Evolutionary conservation across 768 basidiomycete genomes (phyloP).

Genomic region (Asterophora lycoperdoides): DNA sequence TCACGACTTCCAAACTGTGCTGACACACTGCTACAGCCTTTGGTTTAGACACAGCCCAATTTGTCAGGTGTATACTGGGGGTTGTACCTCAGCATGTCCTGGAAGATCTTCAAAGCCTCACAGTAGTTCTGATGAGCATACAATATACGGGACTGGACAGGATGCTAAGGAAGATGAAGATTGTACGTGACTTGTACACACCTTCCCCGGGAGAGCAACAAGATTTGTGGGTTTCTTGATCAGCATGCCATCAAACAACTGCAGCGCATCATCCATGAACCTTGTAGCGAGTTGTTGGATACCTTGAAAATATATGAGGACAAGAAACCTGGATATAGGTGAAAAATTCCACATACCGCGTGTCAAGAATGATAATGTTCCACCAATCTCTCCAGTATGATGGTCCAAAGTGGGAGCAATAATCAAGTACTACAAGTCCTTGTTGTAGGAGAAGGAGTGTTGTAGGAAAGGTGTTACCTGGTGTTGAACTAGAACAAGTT

Average conservation of each 20-base stretch:
- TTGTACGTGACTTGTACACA: constrained; percentile 22
- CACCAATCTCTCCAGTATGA: constrained; percentile 57
- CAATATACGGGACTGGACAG: constrained; percentile 69
- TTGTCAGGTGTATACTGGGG: constrained; percentile 83
- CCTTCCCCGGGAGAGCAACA: constrained; percentile 85
- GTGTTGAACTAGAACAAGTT: no score
- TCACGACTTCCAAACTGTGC: constrained; percentile 77
- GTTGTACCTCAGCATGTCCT: constrained; percentile 72
- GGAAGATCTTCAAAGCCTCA: constrained; percentile 81
- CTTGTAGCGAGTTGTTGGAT: constrained; percentile 79
- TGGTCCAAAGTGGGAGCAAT: no score
- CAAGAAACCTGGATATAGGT: not conserved
- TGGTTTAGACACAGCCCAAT: constrained; percentile 86
- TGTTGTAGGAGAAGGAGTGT: no score
- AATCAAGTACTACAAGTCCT: no score
- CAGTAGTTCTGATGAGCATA: constrained; percentile 75
- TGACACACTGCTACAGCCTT: constrained; percentile 90
- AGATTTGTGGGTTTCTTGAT: constrained; percentile 78
- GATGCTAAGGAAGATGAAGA: not conserved
- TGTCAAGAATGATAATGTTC: constrained; percentile 58
- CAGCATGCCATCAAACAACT: constrained; percentile 78
- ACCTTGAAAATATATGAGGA: constrained; percentile 38
- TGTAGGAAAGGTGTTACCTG: no score
- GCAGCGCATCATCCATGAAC: constrained; percentile 76
- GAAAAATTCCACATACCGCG: constrained; percentile 44